Base-by-base conservation (phyloP, 1,284 basidiomycete species). In the Cryptococcus sp. region DNA sequence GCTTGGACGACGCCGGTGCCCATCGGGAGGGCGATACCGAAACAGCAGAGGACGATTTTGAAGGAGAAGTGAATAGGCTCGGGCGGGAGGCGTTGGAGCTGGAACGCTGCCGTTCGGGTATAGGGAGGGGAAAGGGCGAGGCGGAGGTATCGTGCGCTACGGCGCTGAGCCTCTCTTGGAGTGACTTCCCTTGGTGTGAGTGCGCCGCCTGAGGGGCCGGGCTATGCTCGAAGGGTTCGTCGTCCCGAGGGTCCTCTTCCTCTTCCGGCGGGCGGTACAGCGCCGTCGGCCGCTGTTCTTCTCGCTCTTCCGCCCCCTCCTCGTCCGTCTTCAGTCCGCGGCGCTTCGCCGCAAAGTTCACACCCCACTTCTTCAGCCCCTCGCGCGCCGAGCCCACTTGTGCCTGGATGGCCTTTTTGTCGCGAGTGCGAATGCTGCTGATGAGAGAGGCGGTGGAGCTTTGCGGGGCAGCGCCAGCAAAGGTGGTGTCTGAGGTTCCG, bases 361-460 rank as follows among this genome's bases (percentile, higher is more conserved):
- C 85, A 20, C 90, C 86, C 89, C 90, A 93, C 72, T 92, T 92
- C 53, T 86, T 85, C 80, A 93, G 85, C 13, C 86, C 82, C 71
- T 93, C 91, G 72, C 87, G 87, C 3, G 90, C 90, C 36, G 75
- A 71, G 16, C 61, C 71, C 45, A 78, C 77, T 42, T 77, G 85
- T 65, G 85, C 86, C 66, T 84, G 85, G 21, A 92, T 77, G 1
- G 88, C 88, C 71, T 91, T 85, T 70, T 91, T 92, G 73, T 93
- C 90, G 15, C 82, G 82, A 0, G 86, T 82, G 43, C 86, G 86
- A 21, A 88, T 84, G 1, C 72, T 70, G 8, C 67, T 64, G 44
- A 81, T 82, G 21, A 80, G 66, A 2, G 73, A 65, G 2, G 67
- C 43, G 16, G 52, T 59, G 15, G 69, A 60, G 20, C 46, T 51